Conservation (phyloP, 768 basidiomycete species). For the Termitomyces sp. region DNA sequence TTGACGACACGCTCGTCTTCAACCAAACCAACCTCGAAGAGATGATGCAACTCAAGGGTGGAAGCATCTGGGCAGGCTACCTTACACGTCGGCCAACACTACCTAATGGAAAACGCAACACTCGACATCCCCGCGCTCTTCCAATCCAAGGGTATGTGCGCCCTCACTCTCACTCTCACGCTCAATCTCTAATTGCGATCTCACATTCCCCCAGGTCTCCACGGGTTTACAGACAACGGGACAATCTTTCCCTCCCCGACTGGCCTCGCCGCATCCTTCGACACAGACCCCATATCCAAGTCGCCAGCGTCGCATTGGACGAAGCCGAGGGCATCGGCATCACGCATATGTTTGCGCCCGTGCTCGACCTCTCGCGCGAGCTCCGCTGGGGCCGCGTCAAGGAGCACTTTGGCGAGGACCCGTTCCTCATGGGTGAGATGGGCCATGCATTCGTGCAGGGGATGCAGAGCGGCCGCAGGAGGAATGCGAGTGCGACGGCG, state of each 20-base stretch:
- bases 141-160: slow-evolving; percentile 44
- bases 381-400: slow-evolving; percentile 69
- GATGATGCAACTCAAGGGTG: slow-evolving; percentile 52
- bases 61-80: slow-evolving; percentile 65
- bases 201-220: slow-evolving; percentile 55
- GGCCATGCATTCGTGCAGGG: slow-evolving; percentile 60
- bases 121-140: slow-evolving; percentile 66
- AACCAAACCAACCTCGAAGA: slow-evolving; percentile 55
- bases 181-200: too few relatives aligned
- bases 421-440: slow-evolving; percentile 55
- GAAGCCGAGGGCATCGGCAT: slow-evolving; percentile 65
- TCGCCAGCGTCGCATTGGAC: slow-evolving; percentile 43
- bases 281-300: slow-evolving; percentile 43
- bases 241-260: slow-evolving; percentile 69
- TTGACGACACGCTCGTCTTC: slow-evolving; percentile 53
- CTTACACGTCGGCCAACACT: slow-evolving; percentile 51
- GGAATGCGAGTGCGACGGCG: slow-evolving; percentile 50
- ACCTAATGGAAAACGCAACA: slow-evolving; percentile 67
- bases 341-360: slow-evolving; percentile 61
- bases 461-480: slow-evolving; percentile 50
- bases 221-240: slow-evolving; percentile 67
- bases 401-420: slow-evolving; percentile 64
- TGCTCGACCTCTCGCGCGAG: slow-evolving; percentile 62
- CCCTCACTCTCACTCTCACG: background rate
- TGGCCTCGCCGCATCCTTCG: slow-evolving; percentile 59